These are phyloP conservation scores for Coriaria nepalensis DNA, from an alignment of 306 rosid genomes.

Conservation along the genomic window DNA sequence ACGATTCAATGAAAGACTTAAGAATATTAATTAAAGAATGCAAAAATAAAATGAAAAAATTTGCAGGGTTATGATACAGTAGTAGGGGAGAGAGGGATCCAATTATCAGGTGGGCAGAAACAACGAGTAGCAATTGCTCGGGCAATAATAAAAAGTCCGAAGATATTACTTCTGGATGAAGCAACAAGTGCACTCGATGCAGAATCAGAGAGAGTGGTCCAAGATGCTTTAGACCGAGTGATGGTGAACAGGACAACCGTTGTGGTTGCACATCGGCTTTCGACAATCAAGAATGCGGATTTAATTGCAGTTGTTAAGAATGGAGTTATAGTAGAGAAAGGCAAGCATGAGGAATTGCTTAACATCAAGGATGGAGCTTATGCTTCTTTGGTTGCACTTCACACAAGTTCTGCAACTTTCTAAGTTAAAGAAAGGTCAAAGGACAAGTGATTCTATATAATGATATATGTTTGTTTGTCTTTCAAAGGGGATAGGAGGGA, in stretches of 20 bases:
- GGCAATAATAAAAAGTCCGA: slow-evolving; percentile 70
- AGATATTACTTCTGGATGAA: slow-evolving; percentile 63
- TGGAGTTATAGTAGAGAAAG: slow-evolving; percentile 77
- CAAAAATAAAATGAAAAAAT: not conserved
- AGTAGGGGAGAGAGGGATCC: slow-evolving; percentile 80
- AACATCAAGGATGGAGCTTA: slow-evolving; percentile 49
- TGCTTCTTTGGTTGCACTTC: slow-evolving; percentile 74
- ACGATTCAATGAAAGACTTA: too few species aligned
- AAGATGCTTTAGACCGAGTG: slow-evolving; percentile 72
- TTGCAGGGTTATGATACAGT: slow-evolving; percentile 56
- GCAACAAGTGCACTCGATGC: slow-evolving; percentile 87
- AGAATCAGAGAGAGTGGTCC: slow-evolving; percentile 77
- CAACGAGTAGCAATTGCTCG: slow-evolving; percentile 82
- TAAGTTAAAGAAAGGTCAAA: slow-evolving; percentile 5
- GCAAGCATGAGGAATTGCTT: slow-evolving; percentile 55
- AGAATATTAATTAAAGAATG: not conserved
- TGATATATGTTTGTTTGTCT: too few species aligned
- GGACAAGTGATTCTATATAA: not conserved
- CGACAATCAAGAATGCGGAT: slow-evolving; percentile 80
- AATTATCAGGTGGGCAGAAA: slow-evolving; percentile 77
- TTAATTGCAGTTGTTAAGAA: slow-evolving; percentile 75
- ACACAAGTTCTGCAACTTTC: slow-evolving; percentile 37
- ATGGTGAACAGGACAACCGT: slow-evolving; percentile 70
- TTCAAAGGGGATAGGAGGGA: too few species aligned
- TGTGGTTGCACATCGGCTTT: slow-evolving; percentile 70